A percentile compares a stretch with the other conserved stretches of the same genome.
Evolutionary conservation across 305 asterid genomes (phyloP).

Genomic region (Solanum hybrid): DNA sequence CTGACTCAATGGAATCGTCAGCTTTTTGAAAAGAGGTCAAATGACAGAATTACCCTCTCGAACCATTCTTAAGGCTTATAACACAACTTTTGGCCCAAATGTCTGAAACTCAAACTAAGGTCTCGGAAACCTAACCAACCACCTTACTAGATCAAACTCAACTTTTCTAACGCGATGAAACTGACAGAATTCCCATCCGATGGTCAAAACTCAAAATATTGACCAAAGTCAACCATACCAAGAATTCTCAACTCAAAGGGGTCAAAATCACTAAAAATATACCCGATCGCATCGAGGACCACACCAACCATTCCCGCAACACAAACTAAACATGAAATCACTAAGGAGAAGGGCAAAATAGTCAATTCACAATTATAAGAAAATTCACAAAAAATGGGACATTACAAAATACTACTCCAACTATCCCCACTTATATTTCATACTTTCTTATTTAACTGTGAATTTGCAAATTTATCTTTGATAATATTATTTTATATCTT

Average conservation of each 20-base stretch:
- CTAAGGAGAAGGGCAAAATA: neutral
- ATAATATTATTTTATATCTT: neutral
- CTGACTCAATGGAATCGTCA: neutral
- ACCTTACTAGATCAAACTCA: neutral
- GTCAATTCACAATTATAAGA: neutral
- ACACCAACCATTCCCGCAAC: neutral
- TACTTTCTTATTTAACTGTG: neutral
- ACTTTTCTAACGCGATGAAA: neutral
- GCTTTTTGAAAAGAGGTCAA: neutral
- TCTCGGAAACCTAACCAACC: neutral
- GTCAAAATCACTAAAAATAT: neutral
- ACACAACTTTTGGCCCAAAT: neutral
- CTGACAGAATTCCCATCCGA: neutral
- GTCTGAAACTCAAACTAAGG: neutral
- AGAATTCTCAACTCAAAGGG: neutral
- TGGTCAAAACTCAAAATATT: neutral
- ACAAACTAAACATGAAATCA: neutral
- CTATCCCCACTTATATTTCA: neutral
- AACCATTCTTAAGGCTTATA: neutral
- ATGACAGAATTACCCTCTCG: neutral
- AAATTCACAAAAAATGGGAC: neutral
- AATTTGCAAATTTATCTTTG: neutral
- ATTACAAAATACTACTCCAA: neutral
- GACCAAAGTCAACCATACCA: neutral
- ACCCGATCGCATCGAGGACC: neutral